Base-by-base conservation (phyloP, 2,329 filamentous ascomycete genomes). In the Fusarium incarnatum region DNA sequence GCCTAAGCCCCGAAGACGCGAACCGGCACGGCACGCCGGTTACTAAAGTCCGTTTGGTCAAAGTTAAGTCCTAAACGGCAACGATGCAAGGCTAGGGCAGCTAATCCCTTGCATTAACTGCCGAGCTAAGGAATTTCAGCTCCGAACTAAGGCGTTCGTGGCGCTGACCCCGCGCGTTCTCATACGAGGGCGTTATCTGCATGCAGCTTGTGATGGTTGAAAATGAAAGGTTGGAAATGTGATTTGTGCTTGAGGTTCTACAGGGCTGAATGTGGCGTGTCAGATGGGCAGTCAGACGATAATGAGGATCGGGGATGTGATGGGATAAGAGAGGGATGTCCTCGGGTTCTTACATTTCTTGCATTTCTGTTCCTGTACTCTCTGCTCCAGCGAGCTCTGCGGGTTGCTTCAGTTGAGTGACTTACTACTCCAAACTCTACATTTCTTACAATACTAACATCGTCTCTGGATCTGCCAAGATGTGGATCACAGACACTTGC, bases 401-500 rank as follows among this genome's bases (percentile, higher is more conserved):
- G 30, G 13, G 13, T 8, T 32, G 13, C 13, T 15, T 8, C 13
- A 32, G 3, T 15, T 8, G 3, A 15, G 30, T 8, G 30, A 15
- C 13, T 18, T 34, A 10, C 2, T 3, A 10, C 3, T 6, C 6
- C 32, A 11, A 9, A 37, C 1, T 0, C 5, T 37, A 0, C 16
- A 3, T 3, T 37, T 37, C 16, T 37, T 10, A 1, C 2, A n/a
- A 11, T n/a, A 37, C 18, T 2, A 37, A 0, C 1, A 37, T 4
- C 3, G 34, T n/a, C 28, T 25, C 2, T 2, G 7, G 0, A 34
- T 15, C 4, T 2, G 23, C 8, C 22, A 46, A 22, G 3, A 62
- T 63, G 60, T 63, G 60, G 57, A 55, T 63, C 20, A 46, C 46
- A 8, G 57, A 63, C 18, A 41, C 40, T 16, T 63, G 60, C 13